Base-by-base conservation (phyloP, 2,329 filamentous ascomycete species). In the Coniella vitis region DNA sequence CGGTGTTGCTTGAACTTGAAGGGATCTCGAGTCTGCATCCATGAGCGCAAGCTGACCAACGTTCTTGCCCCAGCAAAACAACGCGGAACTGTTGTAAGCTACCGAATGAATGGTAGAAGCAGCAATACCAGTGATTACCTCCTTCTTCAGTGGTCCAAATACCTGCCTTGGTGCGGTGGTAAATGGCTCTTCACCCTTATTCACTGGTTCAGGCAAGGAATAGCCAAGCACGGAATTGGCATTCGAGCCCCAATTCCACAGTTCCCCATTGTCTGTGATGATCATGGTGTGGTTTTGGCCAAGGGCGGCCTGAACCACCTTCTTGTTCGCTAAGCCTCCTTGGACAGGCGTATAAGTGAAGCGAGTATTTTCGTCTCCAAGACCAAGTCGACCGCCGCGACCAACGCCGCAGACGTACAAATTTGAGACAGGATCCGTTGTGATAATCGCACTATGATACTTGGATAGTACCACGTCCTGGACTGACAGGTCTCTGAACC, bases 31-130 rank as follows among this genome's bases (percentile, higher is more conserved):
- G 66, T 97, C 91, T 0, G 93, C 91, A 63, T 96, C 93, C 69
- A 96, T 90, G 46, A 98, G 76, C 4, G 90, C 93, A 40, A 98
- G 77, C 64, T 98, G 93, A 2, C 93, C 93, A 57, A 90, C 83
- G 59, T 97, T 98, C 60, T 93, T 94, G 19, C 93, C 93, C 75
- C 95, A 98, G 2, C 89, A 95, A 62, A 87, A 98, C 1, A 98
- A 69, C 1, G 88, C 87, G 1, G 81, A 80, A 1, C 78, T 75
- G 0, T 89, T 96, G 60, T 93, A 86, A 0, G 89, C 88, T 3
- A 94, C 90, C 0, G 93, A 97, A 66, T 98, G 93, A 35, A 95
- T 83, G 0, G 87, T 76, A 2, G 93, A 97, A 7, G 93, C 91
- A 2, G 93, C 90, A 48, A 90, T 79, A 1, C 93, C 93, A 19